Base-by-base conservation (phyloP, 2,329 filamentous ascomycete species). In the Bipolaris bicolor region DNA sequence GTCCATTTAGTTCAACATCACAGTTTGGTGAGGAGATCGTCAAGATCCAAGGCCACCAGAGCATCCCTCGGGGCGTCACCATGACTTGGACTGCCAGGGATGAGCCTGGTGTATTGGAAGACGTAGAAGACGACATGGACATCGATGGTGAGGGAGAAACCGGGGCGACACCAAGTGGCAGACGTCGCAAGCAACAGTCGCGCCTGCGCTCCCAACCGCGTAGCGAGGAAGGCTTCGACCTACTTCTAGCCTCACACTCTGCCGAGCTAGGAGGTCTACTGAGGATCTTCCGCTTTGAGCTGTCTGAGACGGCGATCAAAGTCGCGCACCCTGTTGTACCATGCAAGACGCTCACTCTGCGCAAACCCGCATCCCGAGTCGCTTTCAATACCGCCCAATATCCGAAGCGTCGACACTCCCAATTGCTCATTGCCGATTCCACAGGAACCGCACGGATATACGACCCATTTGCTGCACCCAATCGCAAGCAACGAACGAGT, bases 361-460 rank as follows among this genome's bases (percentile, higher is more conserved):
- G 79, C 13, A 78, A 80, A 7, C 81, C 82, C 13, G 80, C 83
- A 24, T 78, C 79, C 51, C 80, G 76, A 5, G 76, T 87, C 43
- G 69, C 77, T 1, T 87, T 87, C 76, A 86, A 82, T 56, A 79
- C 82, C 13, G 81, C 82, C 6, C 71, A 79, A 37, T 83, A 81
- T 62, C 83, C 84, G 4, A 81, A 82, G 22, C 70, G 75, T 24
- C 80, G 82, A 11, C 83, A 86, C 68, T 80, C 82, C 0, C 81
- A 82, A 43, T 70, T 88, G 10, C 77, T 88, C 7, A 75, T 88
- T 6, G 78, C 81, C 1, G 84, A 87, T 54, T 70, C 78, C 1
- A 79, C 77, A n/a, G 85, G 86, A 5, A 79, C 77, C 40, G 82
- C 85, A 26, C 84, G 85, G 51, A 77, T 88, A 13, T 86, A 85